Percentiles rank a stretch among this genome's conserved stretches.
These are phyloP conservation scores for Hondaea fermentalgiana DNA, from an alignment of 108 stramenopile genomes.

Conservation along the genomic window DNA sequence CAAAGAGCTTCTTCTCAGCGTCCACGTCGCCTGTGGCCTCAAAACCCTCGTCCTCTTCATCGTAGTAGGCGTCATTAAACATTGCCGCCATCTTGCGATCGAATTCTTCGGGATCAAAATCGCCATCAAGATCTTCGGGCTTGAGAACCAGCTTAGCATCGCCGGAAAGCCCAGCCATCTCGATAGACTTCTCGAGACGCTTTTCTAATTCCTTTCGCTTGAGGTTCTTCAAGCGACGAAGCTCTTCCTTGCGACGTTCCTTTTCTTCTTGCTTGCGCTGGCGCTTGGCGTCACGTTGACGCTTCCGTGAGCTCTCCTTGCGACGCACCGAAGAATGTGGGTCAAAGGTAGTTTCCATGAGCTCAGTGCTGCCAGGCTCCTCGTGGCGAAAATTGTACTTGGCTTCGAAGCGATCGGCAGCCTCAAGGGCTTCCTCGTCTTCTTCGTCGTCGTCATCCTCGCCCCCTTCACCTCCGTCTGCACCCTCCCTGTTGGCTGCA, in stretches of 20 bases:
- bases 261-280: conserved; percentile 87
- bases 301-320: conserved; percentile 76
- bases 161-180: conserved; percentile 41
- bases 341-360: conserved; percentile 37
- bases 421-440: conserved; percentile 71
- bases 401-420: conserved; percentile 89
- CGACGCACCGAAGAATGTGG: conserved; percentile 63
- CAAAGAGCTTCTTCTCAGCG: conserved; percentile 4
- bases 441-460: conserved; percentile 60
- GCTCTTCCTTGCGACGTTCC: conserved; percentile 80
- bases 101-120: conserved; percentile 86
- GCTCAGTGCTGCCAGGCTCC: conserved; percentile 62
- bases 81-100: conserved; percentile 70
- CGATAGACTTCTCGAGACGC: conserved; percentile 50
- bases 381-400: conserved; percentile 99
- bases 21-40: not conserved
- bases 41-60: conserved; percentile 61
- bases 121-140: conserved; percentile 81
- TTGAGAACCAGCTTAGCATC: conserved; percentile 39
- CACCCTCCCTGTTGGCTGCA: conserved; percentile 30
- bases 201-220: conserved; percentile 75
- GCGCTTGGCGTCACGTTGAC: conserved; percentile 70
- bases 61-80: conserved; percentile 89
- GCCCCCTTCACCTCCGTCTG: not conserved
- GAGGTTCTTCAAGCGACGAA: conserved; percentile 86